A percentile compares a stretch with the other conserved stretches of the same genome.
Conservation (phyloP, 345 rosid genomes). For the Pseudoturritis turrita region DNA sequence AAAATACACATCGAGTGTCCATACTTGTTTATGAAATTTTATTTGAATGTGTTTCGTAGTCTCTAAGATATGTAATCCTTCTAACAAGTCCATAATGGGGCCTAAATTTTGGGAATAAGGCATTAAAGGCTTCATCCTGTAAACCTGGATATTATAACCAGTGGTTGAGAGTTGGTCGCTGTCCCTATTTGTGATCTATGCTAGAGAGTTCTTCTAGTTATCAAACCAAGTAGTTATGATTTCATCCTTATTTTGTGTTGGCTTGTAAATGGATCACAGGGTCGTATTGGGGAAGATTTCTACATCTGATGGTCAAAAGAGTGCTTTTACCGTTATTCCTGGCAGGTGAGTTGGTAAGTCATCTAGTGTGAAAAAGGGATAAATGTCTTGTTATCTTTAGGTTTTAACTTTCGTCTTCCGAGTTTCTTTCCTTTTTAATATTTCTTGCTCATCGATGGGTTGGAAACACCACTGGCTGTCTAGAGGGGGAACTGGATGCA, state of each 20-base stretch:
- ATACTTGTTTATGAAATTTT: conserved; percentile 7
- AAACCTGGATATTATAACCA: conserved; percentile 18
- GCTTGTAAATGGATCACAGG: conserved; percentile 75
- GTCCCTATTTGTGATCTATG: conserved; percentile 15
- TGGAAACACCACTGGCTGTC: conserved; percentile 2
- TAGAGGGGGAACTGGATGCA: not conserved
- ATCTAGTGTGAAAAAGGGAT: conserved; percentile 25
- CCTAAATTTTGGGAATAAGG: not conserved
- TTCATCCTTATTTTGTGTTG: conserved; percentile 34
- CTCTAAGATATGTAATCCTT: not conserved
- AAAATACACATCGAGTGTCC: not conserved
- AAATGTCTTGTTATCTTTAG: conserved; percentile 8
- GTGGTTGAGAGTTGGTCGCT: conserved; percentile 8
- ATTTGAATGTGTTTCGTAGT: not conserved
- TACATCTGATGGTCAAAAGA: conserved; percentile 84
- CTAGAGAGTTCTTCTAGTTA: conserved; percentile 24
- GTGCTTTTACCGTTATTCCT: conserved; percentile 76
- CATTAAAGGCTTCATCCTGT: not conserved
- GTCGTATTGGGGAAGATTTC: conserved; percentile 89
- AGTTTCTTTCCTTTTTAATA: not conserved
- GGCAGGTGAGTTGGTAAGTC: conserved; percentile 97
- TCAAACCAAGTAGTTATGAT: conserved; percentile 29
- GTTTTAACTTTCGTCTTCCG: not conserved
- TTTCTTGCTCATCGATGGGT: not conserved
- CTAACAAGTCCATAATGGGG: not conserved